Conservation (phyloP, 768 basidiomycete species). For the Amanita molliuscula region DNA sequence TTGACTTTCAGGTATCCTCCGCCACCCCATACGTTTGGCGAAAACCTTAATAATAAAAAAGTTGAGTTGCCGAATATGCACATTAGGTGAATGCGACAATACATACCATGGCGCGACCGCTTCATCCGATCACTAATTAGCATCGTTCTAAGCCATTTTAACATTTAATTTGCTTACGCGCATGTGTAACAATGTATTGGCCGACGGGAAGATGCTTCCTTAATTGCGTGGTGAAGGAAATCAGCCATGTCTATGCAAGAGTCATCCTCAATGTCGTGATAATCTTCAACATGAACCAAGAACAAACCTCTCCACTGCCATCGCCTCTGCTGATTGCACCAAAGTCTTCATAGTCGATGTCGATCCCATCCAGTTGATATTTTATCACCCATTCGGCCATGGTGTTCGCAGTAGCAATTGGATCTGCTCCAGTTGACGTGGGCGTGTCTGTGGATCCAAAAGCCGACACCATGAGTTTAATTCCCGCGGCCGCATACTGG, state of each 20-base stretch:
- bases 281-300: constrained; percentile 41
- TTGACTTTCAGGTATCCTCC: constrained; percentile 52
- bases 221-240: constrained; percentile 41
- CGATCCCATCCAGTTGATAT: constrained; percentile 56
- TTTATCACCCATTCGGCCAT: constrained; percentile 58
- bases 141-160: not conserved
- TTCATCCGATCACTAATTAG: not conserved
- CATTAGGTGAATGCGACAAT: not conserved
- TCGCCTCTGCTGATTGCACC: constrained; percentile 42
- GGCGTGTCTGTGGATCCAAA: constrained; percentile 52
- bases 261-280: constrained; percentile 20
- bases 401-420: constrained; percentile 47
- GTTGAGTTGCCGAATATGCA: not conserved
- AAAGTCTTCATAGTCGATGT: constrained; percentile 74
- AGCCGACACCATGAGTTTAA: constrained; percentile 55
- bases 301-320: constrained; percentile 48
- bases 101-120: constrained; percentile 2
- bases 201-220: constrained; percentile 37
- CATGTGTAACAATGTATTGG: constrained; percentile 42
- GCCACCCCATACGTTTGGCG: constrained; percentile 28
- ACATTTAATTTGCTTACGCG: constrained; percentile 26
- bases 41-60: constrained; percentile 23
- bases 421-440: constrained; percentile 48
- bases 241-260: constrained; percentile 31
- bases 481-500: constrained; percentile 45